Base-by-base conservation (phyloP, 192 early-diverging fungal genomes). In the Diversispora eburnea region DNA sequence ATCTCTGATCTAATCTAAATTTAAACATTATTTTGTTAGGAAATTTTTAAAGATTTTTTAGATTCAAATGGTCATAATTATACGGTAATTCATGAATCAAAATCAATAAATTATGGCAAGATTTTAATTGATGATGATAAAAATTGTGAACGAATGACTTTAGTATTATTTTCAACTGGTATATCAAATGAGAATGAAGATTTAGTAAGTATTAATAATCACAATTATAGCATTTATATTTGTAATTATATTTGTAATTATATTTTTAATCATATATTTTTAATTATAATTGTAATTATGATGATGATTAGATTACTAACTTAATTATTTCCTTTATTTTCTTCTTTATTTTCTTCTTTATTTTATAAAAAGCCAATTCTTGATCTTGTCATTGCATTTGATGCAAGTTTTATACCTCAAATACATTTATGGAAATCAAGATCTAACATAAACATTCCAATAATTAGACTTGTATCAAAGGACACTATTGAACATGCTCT, bases 401-500 rank as follows among this genome's bases (percentile, higher is more conserved):
- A 63, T 17, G 43, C 61, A 63, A 63, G 6, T 63, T 63, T 63
- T n/a, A 43, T 8, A n/a, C 61, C 13, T 7, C 12, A 43, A 8
- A 43, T 12, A n/a, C 25, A 63, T 43, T 63, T 63, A n/a, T 39
- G 8, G 12, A 13, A 63, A 6, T 45, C 42, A 9, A 43, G n/a
- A n/a, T 7, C 39, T 8, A 63, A 63, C 45, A 42, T 45, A 43
- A 63, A 63, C 33, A 63, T 63, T 63, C 61, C 61, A 0, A 17
- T 45, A 45, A 63, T 63, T 43, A 63, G 61, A 63, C 42, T 63
- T 45, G 61, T 63, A 8, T 45, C 61, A 39, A 63, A 63, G 17
- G 17, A 45, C 45, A 63, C 61, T 19, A 13, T 63, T 43, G 61
- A 63, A 63, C 61, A 63, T 63, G 61, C 61, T 43, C 12, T 63